Evolutionary conservation across 83 land plant species (phyloP).

Genomic region (Picea mariana): DNA sequence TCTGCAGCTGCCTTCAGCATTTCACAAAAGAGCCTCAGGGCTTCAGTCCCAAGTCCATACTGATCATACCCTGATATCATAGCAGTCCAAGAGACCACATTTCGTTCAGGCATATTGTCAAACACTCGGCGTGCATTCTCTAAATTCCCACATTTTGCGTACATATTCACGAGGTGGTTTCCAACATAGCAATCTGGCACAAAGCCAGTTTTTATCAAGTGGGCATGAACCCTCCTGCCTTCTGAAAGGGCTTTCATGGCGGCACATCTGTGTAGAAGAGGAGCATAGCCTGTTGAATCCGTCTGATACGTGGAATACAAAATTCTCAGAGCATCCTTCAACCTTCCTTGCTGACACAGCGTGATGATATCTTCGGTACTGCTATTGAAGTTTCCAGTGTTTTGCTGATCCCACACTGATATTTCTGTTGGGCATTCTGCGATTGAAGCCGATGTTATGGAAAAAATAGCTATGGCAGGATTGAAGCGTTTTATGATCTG

Average conservation of each 20-base stretch:
- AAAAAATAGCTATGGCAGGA: no score
- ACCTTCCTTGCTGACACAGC: no score
- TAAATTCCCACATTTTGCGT: constrained; percentile 20
- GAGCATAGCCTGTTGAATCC: constrained; percentile 54
- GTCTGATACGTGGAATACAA: background rate
- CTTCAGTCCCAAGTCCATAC: background rate
- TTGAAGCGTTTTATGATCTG: no score
- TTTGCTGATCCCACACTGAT: no score
- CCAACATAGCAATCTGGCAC: constrained; percentile 34
- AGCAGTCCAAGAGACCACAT: constrained; percentile 55
- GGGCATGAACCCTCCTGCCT: constrained; percentile 40
- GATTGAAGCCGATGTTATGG: no score
- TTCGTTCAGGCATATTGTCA: no score
- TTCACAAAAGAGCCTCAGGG: background rate
- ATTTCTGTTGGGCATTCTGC: no score
- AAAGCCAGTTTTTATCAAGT: constrained; percentile 45
- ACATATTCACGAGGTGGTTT: constrained; percentile 46
- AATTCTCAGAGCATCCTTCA: no score
- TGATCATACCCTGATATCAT: constrained; percentile 37
- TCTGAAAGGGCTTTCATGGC: background rate
- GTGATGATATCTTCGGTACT: no score
- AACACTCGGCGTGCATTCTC: no score
- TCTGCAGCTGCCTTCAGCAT: background rate
- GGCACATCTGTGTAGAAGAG: constrained; percentile 17
- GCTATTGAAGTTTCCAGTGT: no score